A percentile compares a stretch with the other conserved stretches of the same genome.
These are phyloP conservation scores for Exophiala lecanii-corni DNA, from an alignment of 2,329 filamentous ascomycete genomes.

Conservation along the genomic window DNA sequence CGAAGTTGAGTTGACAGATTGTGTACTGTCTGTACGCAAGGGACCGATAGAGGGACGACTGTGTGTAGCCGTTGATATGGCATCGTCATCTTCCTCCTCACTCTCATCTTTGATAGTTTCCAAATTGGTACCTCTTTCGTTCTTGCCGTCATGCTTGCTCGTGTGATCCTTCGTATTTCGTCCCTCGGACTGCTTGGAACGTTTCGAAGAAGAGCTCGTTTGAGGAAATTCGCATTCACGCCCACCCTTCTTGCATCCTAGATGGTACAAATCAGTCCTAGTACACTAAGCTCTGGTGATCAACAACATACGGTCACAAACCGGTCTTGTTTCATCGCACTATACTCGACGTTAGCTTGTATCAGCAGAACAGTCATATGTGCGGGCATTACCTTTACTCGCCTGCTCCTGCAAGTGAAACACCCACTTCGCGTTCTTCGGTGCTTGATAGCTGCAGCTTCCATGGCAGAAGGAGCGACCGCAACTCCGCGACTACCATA, in stretches of 20 bases:
- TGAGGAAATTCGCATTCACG: conserved; percentile 90
- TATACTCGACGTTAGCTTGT: conserved; percentile 36
- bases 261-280: too few species aligned
- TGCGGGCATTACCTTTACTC: conserved; percentile 71
- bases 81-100: conserved; percentile 18
- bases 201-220: conserved; percentile 47
- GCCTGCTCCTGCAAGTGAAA: conserved; percentile 80
- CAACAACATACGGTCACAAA: conserved; percentile 64
- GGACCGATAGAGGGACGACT: conserved; percentile 7
- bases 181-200: conserved; percentile 30
- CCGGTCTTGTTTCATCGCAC: conserved; percentile 86
- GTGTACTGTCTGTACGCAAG: conserved; percentile 20
- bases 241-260: conserved; percentile 84
- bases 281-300: too few species aligned
- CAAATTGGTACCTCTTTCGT: conserved; percentile 16
- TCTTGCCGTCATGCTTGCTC: conserved; percentile 21
- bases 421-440: conserved; percentile 90
- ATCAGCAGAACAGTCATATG: too few species aligned
- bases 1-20: conserved; percentile 28
- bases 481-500: conserved; percentile 26
- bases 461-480: conserved; percentile 13
- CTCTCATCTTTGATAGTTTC: conserved; percentile 27
- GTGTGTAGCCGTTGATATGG: conserved; percentile 3
- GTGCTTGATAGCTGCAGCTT: conserved; percentile 69
- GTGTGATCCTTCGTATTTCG: conserved; percentile 16